Evolutionary conservation across 371 early-diverging fungal species (phyloP), one percentile per base, ranked within the genome.

Genomic region (Mortierella sp.): DNA sequence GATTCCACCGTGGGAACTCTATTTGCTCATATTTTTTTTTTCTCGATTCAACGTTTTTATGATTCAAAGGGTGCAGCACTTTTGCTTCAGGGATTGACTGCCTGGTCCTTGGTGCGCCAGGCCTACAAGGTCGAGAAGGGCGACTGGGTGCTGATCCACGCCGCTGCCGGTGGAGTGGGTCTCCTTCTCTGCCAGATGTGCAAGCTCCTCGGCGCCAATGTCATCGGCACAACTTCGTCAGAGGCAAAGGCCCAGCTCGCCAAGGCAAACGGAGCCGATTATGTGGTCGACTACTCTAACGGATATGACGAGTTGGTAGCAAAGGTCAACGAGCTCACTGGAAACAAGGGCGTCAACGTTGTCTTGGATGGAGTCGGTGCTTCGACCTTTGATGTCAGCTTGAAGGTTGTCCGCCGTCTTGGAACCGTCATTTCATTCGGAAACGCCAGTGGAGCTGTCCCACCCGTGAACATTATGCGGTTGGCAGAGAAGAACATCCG

Each of bases 311-410:
- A 95, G 72, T 88, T 93, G 8, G 88, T 92, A 3, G 91, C 92
- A 43, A 89, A 92, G 41, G 97, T 98, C 60, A 93, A 90, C 79
- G 91, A 93, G 68, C 92, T 98, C 58, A 97, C 98, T 0, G 85
- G 86, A 55, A 94, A 94, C 16, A 83, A 93, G 74, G 97, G 97
- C 16, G 97, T 96, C 24, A 93, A 97, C 56, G 98, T 93, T 27
- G 97, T 97, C 27, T 95, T 92, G 80, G 99, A 99, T 87, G 97
- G 98, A 70, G 97, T 99, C 24, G 99, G 99, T 41, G 96, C 95
- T 78, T 88, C 93, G 8, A 97, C 98, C 0, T 99, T 95, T 85
- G 96, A 97, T 54, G 90, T 84, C 5, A 95, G 95, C 14, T 84
- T 98, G 38, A 91, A 91, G 29, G 92, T 90, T 43, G 87, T 96